Conservation (phyloP, 2,329 filamentous ascomycete genomes). For the Pseudopithomyces maydicus region DNA sequence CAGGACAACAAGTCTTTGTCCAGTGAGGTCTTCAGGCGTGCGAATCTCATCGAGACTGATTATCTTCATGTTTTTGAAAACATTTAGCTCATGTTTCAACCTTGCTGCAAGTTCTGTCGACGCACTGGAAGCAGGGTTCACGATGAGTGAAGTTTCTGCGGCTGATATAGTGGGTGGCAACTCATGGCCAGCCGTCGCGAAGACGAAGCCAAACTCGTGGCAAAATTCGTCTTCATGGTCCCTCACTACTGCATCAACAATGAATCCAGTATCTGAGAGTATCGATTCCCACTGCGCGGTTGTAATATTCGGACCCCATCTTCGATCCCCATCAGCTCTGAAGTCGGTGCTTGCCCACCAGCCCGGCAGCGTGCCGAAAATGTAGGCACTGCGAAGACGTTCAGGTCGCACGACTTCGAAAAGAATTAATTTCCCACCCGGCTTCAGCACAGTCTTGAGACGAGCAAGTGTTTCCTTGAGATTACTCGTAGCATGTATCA, state of each 20-base stretch:
- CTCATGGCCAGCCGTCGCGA: background rate
- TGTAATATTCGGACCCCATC: background rate
- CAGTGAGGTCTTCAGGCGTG: background rate
- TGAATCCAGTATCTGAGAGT: background rate
- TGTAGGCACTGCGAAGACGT: background rate
- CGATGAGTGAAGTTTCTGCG: background rate
- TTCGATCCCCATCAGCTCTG: background rate
- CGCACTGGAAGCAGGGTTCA: background rate
- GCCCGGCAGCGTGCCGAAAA: background rate
- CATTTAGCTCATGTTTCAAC: background rate
- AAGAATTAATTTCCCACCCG: constrained; percentile 2
- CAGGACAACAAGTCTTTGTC: background rate
- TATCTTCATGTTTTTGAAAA: background rate
- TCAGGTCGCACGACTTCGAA: constrained; percentile 3
- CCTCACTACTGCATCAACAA: background rate
- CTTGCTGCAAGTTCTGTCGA: background rate
- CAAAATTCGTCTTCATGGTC: background rate
- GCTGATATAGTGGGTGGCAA: background rate
- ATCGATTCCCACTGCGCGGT: background rate
- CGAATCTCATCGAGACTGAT: background rate
- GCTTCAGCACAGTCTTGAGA: constrained; percentile 1
- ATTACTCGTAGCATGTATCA: background rate
- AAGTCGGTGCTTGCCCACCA: background rate
- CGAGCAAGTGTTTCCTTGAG: background rate
- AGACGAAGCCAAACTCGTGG: background rate